Conservation (phyloP, 768 basidiomycete genomes). For the Amanita inopinata region DNA sequence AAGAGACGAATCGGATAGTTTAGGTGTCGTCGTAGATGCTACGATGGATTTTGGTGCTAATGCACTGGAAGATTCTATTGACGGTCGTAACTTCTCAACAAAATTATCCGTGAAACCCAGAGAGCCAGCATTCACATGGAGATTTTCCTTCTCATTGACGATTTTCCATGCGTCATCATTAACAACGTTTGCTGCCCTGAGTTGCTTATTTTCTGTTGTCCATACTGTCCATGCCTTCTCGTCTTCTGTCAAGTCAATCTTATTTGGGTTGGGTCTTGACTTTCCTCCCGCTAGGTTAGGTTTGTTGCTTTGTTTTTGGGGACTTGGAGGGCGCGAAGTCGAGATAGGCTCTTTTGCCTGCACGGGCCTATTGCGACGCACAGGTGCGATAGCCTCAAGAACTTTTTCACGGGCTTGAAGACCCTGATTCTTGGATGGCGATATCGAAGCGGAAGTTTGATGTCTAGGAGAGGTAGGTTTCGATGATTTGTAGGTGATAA, state of each 20-base stretch:
- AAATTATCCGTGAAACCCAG: slow-evolving; percentile 64
- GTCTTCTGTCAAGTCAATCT: slow-evolving; percentile 5
- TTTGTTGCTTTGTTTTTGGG: slow-evolving; percentile 21
- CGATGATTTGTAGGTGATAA: slow-evolving; percentile 18
- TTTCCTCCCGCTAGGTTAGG: slow-evolving; percentile 10
- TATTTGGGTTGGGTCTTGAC: neutral
- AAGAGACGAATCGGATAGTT: neutral
- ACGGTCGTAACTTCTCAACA: slow-evolving; percentile 42
- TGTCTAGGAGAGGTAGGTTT: slow-evolving; percentile 4
- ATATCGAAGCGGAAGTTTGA: slow-evolving; percentile 14
- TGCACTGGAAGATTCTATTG: slow-evolving; percentile 27
- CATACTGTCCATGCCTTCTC: slow-evolving; percentile 5
- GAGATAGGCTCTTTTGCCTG: slow-evolving; percentile 20
- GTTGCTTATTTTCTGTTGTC: slow-evolving; percentile 1
- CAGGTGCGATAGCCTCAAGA: slow-evolving; percentile 69
- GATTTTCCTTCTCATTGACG: slow-evolving; percentile 15
- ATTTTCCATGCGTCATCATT: slow-evolving; percentile 33
- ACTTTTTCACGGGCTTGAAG: slow-evolving; percentile 69
- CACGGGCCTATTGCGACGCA: slow-evolving; percentile 61
- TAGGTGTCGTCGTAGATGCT: neutral
- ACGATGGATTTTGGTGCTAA: neutral
- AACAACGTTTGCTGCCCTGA: slow-evolving; percentile 9
- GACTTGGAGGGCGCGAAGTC: slow-evolving; percentile 24
- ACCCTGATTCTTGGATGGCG: slow-evolving; percentile 36
- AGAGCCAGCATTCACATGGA: slow-evolving; percentile 14